Evolutionary conservation across 2,329 filamentous ascomycete species (phyloP), one percentile per base, ranked within the genome.

Genomic region (Calonectria pteridis): DNA sequence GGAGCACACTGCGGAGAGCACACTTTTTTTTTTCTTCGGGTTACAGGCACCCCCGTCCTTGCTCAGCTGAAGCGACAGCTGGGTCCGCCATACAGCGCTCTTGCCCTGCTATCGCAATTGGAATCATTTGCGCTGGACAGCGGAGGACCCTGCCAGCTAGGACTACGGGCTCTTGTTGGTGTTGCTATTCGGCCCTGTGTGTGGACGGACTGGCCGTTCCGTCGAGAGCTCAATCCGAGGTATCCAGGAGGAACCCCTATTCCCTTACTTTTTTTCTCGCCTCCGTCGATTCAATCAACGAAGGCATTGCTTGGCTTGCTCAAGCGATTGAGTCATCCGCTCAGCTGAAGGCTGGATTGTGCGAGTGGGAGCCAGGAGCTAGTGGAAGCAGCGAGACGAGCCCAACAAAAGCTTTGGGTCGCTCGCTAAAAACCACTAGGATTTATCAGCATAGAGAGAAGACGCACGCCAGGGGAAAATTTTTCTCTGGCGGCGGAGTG

Each of bases 401-500:
- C 76, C 73, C 71, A 75, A 77, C 73, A 51, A 69, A 31, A 63
- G 74, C 72, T 73, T 77, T 78, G 71, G 77, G 74, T 79, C 28
- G 46, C 28, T 63, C 55, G 59, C 49, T 74, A 59, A 59, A 46
- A 73, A 72, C 50, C 67, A 68, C 35, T 76, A 71, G 73, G 76
- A 72, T 69, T 72, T 59, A 59, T 75, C 77, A 75, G 77, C 76
- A 71, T 71, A 64, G 58, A 72, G 63, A 72, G 67, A 73, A 68
- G 69, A 58, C 68, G 63, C 53, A 64, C 64, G 55, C 65, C 50
- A 28, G 59, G 64, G 62, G 73, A 75, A 69, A 76, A 73, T 49
- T 53, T 46, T 59, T 43, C 20, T 46, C 35, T 71, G 53, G 70
- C 50, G 40, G 35, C 43, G 46, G 58, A 72, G 65, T 59, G 70